These are phyloP conservation scores for Hanseniaspora osmophila DNA, from an alignment of 805 yeast genomes.

Conservation along the genomic window DNA sequence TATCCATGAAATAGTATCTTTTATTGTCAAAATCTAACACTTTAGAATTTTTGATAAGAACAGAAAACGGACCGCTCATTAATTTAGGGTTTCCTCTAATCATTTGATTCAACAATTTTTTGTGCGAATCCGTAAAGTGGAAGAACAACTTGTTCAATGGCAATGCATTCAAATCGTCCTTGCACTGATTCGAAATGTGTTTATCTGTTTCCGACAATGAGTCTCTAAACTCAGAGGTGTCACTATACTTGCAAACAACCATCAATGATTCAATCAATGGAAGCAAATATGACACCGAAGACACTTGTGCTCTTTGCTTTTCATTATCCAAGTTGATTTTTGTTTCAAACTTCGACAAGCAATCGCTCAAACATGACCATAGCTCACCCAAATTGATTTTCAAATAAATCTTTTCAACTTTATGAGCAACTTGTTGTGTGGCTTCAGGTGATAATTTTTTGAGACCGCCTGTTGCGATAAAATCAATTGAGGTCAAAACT, in stretches of 20 bases:
- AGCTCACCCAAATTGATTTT: conserved; percentile 57
- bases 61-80: conserved; percentile 91
- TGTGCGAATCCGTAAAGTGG: conserved; percentile 78
- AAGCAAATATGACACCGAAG: conserved; percentile 64
- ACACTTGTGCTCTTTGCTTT: conserved; percentile 29
- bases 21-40: conserved; percentile 92
- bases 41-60: conserved; percentile 75
- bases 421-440: conserved; percentile 4
- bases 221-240: conserved; percentile 36
- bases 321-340: conserved; percentile 13
- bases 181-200: conserved; percentile 20
- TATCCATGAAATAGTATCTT: conserved; percentile 66
- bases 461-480: conserved; percentile 40
- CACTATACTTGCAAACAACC: conserved; percentile 89
- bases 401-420: conserved; percentile 40
- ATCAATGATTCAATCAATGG: conserved; percentile 85
- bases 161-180: conserved; percentile 47
- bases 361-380: conserved; percentile 76
- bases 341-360: conserved; percentile 49
- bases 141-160: conserved; percentile 70
- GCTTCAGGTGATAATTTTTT: conserved; percentile 1
- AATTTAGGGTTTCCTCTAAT: conserved; percentile 80
- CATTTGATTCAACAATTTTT: conserved; percentile 79
- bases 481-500: conserved; percentile 77
- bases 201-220: conserved; percentile 47